These are phyloP conservation scores for Populus hybrid DNA, from an alignment of 441 rosid species.

Conservation along the genomic window DNA sequence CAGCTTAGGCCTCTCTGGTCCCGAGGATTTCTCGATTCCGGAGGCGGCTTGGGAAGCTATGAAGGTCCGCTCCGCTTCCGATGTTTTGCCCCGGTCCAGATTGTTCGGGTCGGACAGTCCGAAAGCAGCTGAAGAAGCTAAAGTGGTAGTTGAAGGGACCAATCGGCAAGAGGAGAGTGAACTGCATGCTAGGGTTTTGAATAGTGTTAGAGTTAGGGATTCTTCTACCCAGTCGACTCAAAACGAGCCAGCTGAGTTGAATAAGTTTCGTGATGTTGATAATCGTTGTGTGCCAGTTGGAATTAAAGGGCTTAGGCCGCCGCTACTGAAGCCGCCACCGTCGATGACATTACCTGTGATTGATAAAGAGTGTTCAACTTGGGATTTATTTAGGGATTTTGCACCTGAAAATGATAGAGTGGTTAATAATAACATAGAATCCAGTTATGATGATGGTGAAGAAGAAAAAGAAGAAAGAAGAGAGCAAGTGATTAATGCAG, in stretches of 20 bases:
- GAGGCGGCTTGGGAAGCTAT: constrained; percentile 67
- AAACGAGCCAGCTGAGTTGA: not conserved
- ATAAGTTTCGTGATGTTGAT: not conserved
- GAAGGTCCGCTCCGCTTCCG: constrained; percentile 61
- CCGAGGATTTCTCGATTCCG: constrained; percentile 77
- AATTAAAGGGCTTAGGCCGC: constrained; percentile 74
- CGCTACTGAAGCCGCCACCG: constrained; percentile 73
- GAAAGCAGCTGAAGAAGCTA: constrained; percentile 19
- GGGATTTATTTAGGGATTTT: constrained; percentile 62
- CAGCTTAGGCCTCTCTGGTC: constrained; percentile 58
- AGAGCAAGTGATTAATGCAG: not conserved
- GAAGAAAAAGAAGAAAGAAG: constrained; percentile 10
- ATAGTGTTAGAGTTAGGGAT: constrained; percentile 22
- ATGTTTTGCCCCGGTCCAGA: constrained; percentile 42
- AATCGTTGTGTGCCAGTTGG: constrained; percentile 32
- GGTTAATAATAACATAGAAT: constrained; percentile 6
- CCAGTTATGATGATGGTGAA: constrained; percentile 35
- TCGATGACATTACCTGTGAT: constrained; percentile 45
- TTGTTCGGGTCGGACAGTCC: constrained; percentile 33
- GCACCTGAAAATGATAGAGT: constrained; percentile 38
- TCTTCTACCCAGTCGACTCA: not conserved
- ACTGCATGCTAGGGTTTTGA: constrained; percentile 31
- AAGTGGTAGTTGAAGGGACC: constrained; percentile 7
- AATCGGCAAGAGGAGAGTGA: constrained; percentile 17
- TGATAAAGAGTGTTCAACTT: constrained; percentile 50